Conservation (phyloP, 768 basidiomycete species). For the Solioccasus polychromus region DNA sequence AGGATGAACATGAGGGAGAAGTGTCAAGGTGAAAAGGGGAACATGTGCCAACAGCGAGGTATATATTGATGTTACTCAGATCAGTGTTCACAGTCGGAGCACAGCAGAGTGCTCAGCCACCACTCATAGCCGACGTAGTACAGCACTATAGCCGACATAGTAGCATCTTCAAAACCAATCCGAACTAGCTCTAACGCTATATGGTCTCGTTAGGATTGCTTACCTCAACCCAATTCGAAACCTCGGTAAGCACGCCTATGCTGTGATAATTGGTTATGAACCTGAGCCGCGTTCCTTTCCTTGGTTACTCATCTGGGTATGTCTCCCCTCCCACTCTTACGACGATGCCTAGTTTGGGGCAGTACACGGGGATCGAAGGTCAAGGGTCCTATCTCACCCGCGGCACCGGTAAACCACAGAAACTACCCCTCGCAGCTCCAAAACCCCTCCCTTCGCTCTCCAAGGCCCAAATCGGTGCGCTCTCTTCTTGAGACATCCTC, state of each 20-base stretch:
- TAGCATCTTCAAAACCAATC: no score
- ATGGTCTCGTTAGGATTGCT: constrained; percentile 34
- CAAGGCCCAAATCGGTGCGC: constrained; percentile 66
- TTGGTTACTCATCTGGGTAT: constrained; percentile 50
- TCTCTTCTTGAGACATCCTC: not conserved
- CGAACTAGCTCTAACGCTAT: no score
- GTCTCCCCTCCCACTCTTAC: no score
- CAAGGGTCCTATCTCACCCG: constrained; percentile 76
- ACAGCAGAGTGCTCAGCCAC: no score
- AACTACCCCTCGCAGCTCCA: constrained; percentile 63
- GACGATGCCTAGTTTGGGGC: no score
- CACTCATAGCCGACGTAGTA: no score
- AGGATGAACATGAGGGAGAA: no score
- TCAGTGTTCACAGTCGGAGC: no score
- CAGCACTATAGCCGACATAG: no score
- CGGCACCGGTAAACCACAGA: constrained; percentile 41
- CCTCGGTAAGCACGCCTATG: constrained; percentile 15
- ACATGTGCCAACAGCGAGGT: no score
- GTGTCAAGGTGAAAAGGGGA: no score
- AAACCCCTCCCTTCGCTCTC: constrained; percentile 66
- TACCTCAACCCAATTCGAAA: constrained; percentile 17
- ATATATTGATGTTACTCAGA: no score
- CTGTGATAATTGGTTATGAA: not conserved
- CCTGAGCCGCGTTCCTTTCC: constrained; percentile 45
- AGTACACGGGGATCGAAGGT: constrained; percentile 79